A percentile compares a stretch with the other conserved stretches of the same genome.
phyloP scores from a whole-genome alignment of 2,329 filamentous ascomycete species.

The Biscogniauxia marginata region DNA sequence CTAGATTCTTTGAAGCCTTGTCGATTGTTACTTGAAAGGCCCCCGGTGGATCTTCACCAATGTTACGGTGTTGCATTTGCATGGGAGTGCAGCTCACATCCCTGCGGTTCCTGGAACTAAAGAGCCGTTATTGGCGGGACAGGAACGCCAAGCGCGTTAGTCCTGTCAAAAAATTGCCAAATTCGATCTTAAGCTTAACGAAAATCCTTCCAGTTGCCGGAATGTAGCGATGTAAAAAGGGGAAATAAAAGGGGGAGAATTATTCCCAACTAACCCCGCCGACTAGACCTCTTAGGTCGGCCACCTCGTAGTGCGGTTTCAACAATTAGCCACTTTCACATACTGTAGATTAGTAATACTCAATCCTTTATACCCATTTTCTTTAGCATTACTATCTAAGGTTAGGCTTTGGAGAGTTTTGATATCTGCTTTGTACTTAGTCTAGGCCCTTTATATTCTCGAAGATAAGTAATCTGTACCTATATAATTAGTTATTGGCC shows the following conservation, averaged over 20 bases:
- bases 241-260: background rate
- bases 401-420: too few species aligned
- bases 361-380: background rate
- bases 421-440: background rate
- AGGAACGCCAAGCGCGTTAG: background rate
- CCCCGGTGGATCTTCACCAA: background rate
- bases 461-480: background rate
- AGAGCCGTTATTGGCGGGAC: background rate
- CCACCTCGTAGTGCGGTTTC: background rate
- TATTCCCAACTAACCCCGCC: background rate
- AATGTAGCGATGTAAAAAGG: background rate
- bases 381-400: too few species aligned
- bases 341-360: background rate
- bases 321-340: background rate
- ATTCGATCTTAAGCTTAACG: background rate
- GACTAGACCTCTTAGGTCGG: background rate
- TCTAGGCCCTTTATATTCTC: background rate
- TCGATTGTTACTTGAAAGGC: too few species aligned
- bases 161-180: too few species aligned
- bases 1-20: background rate
- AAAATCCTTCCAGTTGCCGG: background rate
- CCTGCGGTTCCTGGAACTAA: background rate
- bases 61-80: background rate
- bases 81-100: background rate
- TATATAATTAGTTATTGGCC: background rate